Evolutionary conservation across 164 flowering plant species (phyloP), one percentile per base, ranked within the genome.

Genomic region (Akebia trifoliata): DNA sequence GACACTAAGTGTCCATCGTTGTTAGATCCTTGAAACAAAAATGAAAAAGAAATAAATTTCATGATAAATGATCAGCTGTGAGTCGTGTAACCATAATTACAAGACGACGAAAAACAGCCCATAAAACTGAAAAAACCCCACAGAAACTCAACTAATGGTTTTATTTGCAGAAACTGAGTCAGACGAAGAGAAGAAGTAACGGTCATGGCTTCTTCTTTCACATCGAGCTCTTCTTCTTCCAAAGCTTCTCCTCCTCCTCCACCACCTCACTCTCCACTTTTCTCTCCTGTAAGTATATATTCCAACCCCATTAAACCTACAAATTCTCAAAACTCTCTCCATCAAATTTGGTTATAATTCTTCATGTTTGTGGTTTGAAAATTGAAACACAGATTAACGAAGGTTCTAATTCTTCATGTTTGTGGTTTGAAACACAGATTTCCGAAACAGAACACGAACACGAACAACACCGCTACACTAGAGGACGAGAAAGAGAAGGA

Each of bases 211-310:
- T n/a, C n/a, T n/a, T n/a, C n/a, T n/a, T n/a, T n/a, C n/a, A n/a
- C n/a, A n/a, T n/a, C n/a, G n/a, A 14, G 14, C 14, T 14, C n/a
- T 11, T 8, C 5, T 2, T 15, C 29, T 3, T 31, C 67, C 48
- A 26, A 71, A 17, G 38, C 67, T 18, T 66, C 74, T 29, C 71
- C 74, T 35, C 67, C 69, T 21, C 73, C 73, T 26, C 68, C 69
- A 15, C 73, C 78, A 52, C 77, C 57, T 37, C 81, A 65, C 4
- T 65, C 77, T 38, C 71, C 80, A 18, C 73, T 57, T 25, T 79
- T 76, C 80, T 69, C 80, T 35, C 81, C 95, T 46, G 93, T 86
- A 69, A 77, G 81, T 74, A 21, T 21, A 8, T 26, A 24, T 1
- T 42, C 46, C 5, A 34, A 42, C 25, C 46, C 46, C 4, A 8